phyloP scores from a whole-genome alignment of 768 basidiomycete species.

The Amanita subjunquillea region DNA sequence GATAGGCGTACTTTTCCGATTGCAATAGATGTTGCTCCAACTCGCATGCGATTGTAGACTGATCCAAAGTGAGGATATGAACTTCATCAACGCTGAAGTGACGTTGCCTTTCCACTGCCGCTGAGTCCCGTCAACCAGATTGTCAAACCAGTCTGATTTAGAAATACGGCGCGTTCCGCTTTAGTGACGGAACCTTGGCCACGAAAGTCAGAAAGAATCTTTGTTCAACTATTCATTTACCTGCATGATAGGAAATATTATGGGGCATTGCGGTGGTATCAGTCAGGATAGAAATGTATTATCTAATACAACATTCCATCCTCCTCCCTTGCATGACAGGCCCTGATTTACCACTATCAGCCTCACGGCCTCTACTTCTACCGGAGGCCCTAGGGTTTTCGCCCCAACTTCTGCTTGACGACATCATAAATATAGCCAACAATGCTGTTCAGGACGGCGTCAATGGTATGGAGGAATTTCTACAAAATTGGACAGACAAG shows the following conservation, averaged over 20 bases:
- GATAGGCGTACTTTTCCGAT: conserved; percentile 75
- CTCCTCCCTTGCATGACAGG: neutral
- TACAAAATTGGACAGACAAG: conserved; percentile 63
- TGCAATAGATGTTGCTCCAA: conserved; percentile 93
- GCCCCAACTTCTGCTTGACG: conserved; percentile 77
- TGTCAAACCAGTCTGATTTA: conserved; percentile 80
- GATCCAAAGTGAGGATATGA: neutral
- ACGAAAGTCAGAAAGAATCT: neutral
- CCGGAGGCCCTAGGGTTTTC: conserved; percentile 77
- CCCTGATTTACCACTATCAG: neutral
- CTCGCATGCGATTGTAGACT: conserved; percentile 94
- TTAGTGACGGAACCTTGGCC: conserved; percentile 59
- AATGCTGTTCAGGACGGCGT: conserved; percentile 71
- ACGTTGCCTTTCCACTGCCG: conserved; percentile 81
- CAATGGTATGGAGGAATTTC: conserved; percentile 70
- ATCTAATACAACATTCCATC: neutral
- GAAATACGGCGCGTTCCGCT: conserved; percentile 54
- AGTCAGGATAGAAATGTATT: neutral
- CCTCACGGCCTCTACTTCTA: conserved; percentile 37
- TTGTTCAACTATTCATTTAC: conserved; percentile 3
- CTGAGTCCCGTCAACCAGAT: conserved; percentile 97
- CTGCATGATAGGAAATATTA: conserved; percentile 11
- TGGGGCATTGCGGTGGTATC: neutral
- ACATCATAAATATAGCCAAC: conserved; percentile 77
- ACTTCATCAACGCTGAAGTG: neutral